Percentiles rank a stretch among this genome's conserved stretches.
Conservation (phyloP, 1,284 basidiomycete genomes). For the Marasmius oreades region DNA sequence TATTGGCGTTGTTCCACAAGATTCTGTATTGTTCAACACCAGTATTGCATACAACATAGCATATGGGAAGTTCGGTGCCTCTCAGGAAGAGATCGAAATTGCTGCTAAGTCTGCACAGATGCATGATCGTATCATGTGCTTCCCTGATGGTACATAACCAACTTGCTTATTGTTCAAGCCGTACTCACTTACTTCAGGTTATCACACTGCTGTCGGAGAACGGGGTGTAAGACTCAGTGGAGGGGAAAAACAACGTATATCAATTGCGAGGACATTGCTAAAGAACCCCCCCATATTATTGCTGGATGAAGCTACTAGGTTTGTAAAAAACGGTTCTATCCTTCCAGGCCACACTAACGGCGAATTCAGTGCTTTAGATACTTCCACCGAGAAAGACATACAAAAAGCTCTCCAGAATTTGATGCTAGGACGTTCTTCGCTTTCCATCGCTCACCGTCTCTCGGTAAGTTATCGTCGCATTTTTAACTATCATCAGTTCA, state of each 20-base stretch:
- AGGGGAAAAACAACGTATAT: constrained; percentile 84
- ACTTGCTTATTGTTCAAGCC: background rate
- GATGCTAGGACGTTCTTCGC: constrained; percentile 63
- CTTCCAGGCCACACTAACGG: background rate
- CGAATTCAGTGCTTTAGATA: constrained; percentile 66
- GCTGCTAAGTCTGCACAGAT: constrained; percentile 78
- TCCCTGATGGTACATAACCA: constrained; percentile 60
- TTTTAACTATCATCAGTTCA: constrained; percentile 9
- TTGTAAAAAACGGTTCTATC: constrained; percentile 8
- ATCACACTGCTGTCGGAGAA: constrained; percentile 78
- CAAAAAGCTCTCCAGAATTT: constrained; percentile 79
- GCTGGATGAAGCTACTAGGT: constrained; percentile 81
- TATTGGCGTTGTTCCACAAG: constrained; percentile 83
- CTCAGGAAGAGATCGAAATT: constrained; percentile 64
- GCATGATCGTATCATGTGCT: constrained; percentile 74
- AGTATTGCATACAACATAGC: constrained; percentile 77
- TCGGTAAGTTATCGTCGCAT: constrained; percentile 52
- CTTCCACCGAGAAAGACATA: constrained; percentile 81
- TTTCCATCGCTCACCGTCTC: constrained; percentile 79
- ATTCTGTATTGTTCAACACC: constrained; percentile 81
- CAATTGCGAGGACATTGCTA: constrained; percentile 82
- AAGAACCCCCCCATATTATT: constrained; percentile 85
- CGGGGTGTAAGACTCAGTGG: constrained; percentile 77
- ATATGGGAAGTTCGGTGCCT: constrained; percentile 69
- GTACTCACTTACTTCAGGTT: constrained; percentile 31